Percentiles rank a stretch among this genome's conserved stretches.
Evolutionary conservation across 768 basidiomycete species (phyloP).

Genomic region (Amylocystis lapponica): DNA sequence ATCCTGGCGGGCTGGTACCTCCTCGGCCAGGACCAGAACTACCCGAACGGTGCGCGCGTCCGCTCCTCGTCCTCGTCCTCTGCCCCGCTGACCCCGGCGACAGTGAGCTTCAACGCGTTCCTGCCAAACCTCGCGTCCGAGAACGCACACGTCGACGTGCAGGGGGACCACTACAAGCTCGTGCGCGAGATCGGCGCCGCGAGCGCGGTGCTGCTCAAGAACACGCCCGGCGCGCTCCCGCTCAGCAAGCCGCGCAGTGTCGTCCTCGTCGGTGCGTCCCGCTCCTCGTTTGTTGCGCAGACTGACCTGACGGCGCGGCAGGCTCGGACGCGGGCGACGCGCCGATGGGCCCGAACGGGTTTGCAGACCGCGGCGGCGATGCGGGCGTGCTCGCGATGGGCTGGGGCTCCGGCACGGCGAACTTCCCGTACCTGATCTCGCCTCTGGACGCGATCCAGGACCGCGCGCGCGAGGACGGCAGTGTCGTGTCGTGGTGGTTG

Average conservation of each 20-base stretch:
- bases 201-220: slow-evolving; percentile 61
- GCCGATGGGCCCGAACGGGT: slow-evolving; percentile 21
- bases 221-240: slow-evolving; percentile 40
- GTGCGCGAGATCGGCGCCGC: slow-evolving; percentile 56
- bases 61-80: neutral
- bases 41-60: slow-evolving; percentile 32
- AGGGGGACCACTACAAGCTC: slow-evolving; percentile 55
- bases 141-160: slow-evolving; percentile 58
- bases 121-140: slow-evolving; percentile 30
- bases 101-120: slow-evolving; percentile 65
- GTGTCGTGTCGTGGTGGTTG: slow-evolving; percentile 40
- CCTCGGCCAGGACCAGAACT: slow-evolving; percentile 53
- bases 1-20: slow-evolving; percentile 69
- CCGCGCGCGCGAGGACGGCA: slow-evolving; percentile 31
- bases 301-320: neutral
- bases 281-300: neutral
- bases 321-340: neutral
- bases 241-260: slow-evolving; percentile 42
- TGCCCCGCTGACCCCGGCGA: neutral
- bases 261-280: slow-evolving; percentile 57
- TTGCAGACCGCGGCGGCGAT: slow-evolving; percentile 47
- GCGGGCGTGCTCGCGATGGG: slow-evolving; percentile 60
- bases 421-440: slow-evolving; percentile 46
- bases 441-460: slow-evolving; percentile 38
- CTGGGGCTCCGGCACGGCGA: slow-evolving; percentile 41